Evolutionary conservation across 352 stramenopile species (phyloP), one percentile per base, ranked within the genome.

Genomic region (Phytophthora melonis): DNA sequence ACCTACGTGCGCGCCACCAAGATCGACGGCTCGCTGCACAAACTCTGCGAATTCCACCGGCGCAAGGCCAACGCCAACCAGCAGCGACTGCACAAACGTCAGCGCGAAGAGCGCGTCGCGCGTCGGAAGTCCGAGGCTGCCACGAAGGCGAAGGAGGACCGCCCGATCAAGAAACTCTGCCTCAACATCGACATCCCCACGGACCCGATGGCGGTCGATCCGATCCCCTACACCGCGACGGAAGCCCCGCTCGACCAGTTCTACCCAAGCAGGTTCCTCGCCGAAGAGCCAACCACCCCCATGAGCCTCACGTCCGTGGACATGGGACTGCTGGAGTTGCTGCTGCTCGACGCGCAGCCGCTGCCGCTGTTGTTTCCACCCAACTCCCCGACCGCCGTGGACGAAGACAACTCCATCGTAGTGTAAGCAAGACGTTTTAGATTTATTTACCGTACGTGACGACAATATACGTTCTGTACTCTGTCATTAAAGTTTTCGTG

Each of bases 41-140:
- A 78, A 10, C 69, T 88, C 14, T 91, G 84, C 66, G 82, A 89
- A 43, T 77, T 84, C 52, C 84, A 91, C 58, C 84, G 82, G 0
- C 66, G 68, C 39, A 85, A 88, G 49, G 84, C 82, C 21, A 91
- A 91, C 58, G 43, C 66, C 6, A 88, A 83, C 34, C 84, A 89
- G 65, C 74, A 86, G 39, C 71, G 77, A 19, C 71, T 87, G 11
- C 74, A 89, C 53, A 68, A 80, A 58, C 74, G 79, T 1, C 81
- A 69, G 2, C 67, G 62, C 36, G 68, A 67, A 14, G 60, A 72
- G 25, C 57, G 65, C 10, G 65, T 39, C 7, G 39, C 34, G 8
- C 43, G 45, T 18, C n/a, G 57, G n/a, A 27, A 54, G 7, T 14
- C 41, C 8, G 41, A 58, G 19, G 19, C 25, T 3, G 16, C 41